Base-by-base conservation (phyloP, 129 eudicot species). In the Deinandra increscens region DNA sequence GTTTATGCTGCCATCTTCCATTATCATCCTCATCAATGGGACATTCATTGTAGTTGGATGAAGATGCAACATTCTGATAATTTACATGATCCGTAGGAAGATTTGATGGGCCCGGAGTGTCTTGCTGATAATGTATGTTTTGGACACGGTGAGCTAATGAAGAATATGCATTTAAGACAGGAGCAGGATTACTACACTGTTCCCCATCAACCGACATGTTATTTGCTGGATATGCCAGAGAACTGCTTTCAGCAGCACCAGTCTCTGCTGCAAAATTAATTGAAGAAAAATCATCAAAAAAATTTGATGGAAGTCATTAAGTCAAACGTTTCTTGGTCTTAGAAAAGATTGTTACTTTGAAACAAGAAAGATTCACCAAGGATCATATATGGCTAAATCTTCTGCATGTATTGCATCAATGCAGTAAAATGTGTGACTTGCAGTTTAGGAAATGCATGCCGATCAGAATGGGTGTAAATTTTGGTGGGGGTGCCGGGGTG, bases 1-100 rank as follows among this genome's bases (percentile, higher is more conserved):
- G 80, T 60, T 84, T 87, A 75, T 71, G 74, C 23, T 77, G 75
- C 50, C 86, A 81, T 63, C 84, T 69, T 68, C 74, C 73, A 65
- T 59, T 75, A 70, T 72, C 75, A 41, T 76, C 74, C 64, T 87
- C 81, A 45, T 74, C 78, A 55, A 60, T 41, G 13, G 78, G 46
- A 36, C 59, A 86, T 9, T 64, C 73, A 36, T 66, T 69, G 72
- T 79, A 71, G 51, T 53, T 79, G 55, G 89, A 81, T 29, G 87
- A 87, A 70, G 89, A 78, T 44, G 82, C 79, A 59, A 62, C 48
- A 69, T 79, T 83, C 5, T 64, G 72, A 54, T 84, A 63, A 66
- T 75, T 82, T 66, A 77, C 83, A 46, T 75, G 82, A 20, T 60
- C 49, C 73, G 71, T 44, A 26, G 79, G 79, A 77, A 77, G 76